Base-by-base conservation (phyloP, 2,329 filamentous ascomycete genomes). In the Colletotrichum sublineola region DNA sequence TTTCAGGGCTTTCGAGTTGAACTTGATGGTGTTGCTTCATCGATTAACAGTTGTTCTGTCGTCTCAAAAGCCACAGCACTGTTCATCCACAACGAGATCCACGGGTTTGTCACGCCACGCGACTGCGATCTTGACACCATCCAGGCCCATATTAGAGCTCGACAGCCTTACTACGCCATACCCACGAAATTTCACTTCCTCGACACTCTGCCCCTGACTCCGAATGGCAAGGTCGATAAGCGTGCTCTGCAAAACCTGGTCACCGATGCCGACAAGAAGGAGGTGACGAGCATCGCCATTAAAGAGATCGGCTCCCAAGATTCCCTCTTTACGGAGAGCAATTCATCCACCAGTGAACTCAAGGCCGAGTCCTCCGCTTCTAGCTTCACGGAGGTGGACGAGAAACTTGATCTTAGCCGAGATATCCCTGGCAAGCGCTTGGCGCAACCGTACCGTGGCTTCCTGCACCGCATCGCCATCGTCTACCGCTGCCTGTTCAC, bases 151-250 rank as follows among this genome's bases (percentile, higher is more conserved):
- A 79, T 86, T 18, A 78, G 81, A 56, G 79, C 80, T 46, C 80
- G 80, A 20, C 83, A 89, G 57, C 87, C 88, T 3, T 90, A 88
- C 77, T 90, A 90, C 74, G 87, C 87, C 0, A 81, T 89, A 12
- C 88, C 88, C 0, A 81, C 82, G 14, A 78, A 79, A 62, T 84
- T 86, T 76, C 80, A 85, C 42, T 80, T 82, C 24, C 78, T 87
- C 12, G 77, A 80, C 0, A 78, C 80, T 3, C 81, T 90, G 42
- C 87, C 87, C 0, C 80, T 87, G 33, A 90, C 88, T 0, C 74
- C 82, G 1, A 89, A 90, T 68, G 88, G 88, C 46, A 90, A 90
- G 78, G 83, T 88, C 55, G 85, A 90, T 78, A 89, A 88, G 80
- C 80, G 79, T n/a, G 78, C 80, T 2, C 82, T 90, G 2, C 79